These are phyloP conservation scores for Colletotrichum tropicicola DNA, from an alignment of 2,329 filamentous ascomycete genomes.

Conservation along the genomic window DNA sequence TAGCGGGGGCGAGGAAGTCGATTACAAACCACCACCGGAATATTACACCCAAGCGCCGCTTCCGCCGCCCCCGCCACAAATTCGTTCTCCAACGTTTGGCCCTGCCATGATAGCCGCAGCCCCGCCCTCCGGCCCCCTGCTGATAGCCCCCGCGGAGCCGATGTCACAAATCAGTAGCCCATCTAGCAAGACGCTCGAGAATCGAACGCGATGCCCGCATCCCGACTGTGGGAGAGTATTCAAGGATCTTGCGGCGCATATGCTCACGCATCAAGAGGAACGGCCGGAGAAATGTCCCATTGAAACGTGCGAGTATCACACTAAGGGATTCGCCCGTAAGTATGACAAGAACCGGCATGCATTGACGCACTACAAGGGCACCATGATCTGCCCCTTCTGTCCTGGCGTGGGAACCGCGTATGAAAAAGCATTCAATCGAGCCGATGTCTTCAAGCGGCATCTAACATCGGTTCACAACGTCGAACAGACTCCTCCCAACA, in stretches of 20 bases:
- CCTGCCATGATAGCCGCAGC: conserved; percentile 16
- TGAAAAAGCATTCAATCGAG: conserved; percentile 95
- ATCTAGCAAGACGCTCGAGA: conserved; percentile 44
- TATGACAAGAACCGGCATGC: conserved; percentile 99
- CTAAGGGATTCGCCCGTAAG: conserved; percentile 93
- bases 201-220: conserved; percentile 61
- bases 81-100: conserved; percentile 15
- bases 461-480: conserved; percentile 92
- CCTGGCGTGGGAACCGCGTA: conserved; percentile 86
- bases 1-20: conserved; percentile 59
- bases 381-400: conserved; percentile 97
- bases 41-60: conserved; percentile 20
- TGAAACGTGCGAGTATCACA: conserved; percentile 89
- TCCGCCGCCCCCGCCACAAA: conserved; percentile 17
- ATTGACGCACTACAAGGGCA: conserved; percentile 96
- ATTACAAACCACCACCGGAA: conserved; percentile 25
- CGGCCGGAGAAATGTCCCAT: conserved; percentile 97
- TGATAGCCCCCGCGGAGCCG: conserved; percentile 13
- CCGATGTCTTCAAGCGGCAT: conserved; percentile 97
- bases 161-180: conserved; percentile 36
- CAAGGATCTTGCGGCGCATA: conserved; percentile 82
- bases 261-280: conserved; percentile 95
- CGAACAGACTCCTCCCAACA: conserved; percentile 92
- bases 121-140: conserved; percentile 1
- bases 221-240: conserved; percentile 68